Conservation (phyloP, 2,329 filamentous ascomycete species). For the Rugonectria rugulosa region DNA sequence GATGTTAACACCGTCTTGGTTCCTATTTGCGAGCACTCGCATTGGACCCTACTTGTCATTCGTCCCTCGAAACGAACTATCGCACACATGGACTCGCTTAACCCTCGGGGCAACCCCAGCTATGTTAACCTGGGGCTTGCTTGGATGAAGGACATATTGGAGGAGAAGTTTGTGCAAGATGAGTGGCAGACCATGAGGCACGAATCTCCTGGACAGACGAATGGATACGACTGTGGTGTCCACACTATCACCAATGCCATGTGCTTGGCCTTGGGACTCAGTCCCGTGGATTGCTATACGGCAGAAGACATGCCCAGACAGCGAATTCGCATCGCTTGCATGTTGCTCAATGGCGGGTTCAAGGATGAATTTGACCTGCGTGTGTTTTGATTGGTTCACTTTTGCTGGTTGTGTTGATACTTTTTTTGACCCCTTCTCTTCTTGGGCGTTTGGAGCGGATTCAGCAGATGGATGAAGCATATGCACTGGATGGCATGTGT, state of each 20-base stretch:
- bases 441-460: slow-evolving; percentile 29
- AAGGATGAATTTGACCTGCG: slow-evolving; percentile 63
- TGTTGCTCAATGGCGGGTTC: slow-evolving; percentile 73
- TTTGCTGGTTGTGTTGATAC: slow-evolving; percentile 1
- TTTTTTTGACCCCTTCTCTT: slow-evolving; percentile 14
- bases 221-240: slow-evolving; percentile 79
- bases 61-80: slow-evolving; percentile 67
- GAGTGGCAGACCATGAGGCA: slow-evolving; percentile 68
- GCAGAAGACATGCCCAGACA: slow-evolving; percentile 65
- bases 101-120: slow-evolving; percentile 46
- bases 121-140: slow-evolving; percentile 54
- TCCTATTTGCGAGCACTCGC: slow-evolving; percentile 69
- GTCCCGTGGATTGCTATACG: slow-evolving; percentile 57
- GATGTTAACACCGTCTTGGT: slow-evolving; percentile 73
- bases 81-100: slow-evolving; percentile 75
- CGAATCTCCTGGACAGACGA: slow-evolving; percentile 65
- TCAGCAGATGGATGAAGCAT: slow-evolving; percentile 16
- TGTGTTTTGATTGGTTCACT: slow-evolving; percentile 40
- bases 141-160: slow-evolving; percentile 67
- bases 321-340: slow-evolving; percentile 67
- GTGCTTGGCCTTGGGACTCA: slow-evolving; percentile 63
- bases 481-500: slow-evolving; percentile 26
- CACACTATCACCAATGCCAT: slow-evolving; percentile 78
- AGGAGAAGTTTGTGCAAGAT: slow-evolving; percentile 56
- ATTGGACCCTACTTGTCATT: slow-evolving; percentile 78